These are phyloP conservation scores for Goniomonas avonlea DNA, from an alignment of 78 protist species.

Conservation along the genomic window DNA sequence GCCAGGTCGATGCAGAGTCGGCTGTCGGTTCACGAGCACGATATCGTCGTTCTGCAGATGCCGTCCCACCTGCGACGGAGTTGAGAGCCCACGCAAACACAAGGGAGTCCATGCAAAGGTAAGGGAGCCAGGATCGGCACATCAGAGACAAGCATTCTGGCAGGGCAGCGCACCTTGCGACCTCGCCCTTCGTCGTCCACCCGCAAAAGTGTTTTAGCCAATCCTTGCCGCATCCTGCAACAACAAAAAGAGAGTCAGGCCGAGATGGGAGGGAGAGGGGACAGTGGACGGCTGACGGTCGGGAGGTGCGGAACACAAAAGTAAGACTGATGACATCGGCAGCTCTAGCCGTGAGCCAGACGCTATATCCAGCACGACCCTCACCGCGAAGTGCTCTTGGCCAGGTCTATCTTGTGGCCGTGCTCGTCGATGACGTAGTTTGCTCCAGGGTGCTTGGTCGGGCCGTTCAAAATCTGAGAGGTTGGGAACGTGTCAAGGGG, in stretches of 20 bases:
- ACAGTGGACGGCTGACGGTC: no score
- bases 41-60: constrained; percentile 85
- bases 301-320: background rate
- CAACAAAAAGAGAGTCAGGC: background rate
- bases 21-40: constrained; percentile 94
- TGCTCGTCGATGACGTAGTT: constrained; percentile 66
- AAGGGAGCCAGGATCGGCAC: background rate
- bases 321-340: background rate
- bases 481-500: no score
- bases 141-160: no score
- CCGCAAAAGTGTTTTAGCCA: background rate
- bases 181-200: background rate
- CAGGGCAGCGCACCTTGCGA: background rate
- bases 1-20: constrained; percentile 89
- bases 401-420: constrained; percentile 51
- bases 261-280: no score
- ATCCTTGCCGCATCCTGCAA: no score
- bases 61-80: constrained; percentile 60
- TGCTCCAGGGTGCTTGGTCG: constrained; percentile 87
- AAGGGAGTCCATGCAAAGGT: no score
- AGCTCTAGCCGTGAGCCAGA: background rate
- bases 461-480: constrained; percentile 90
- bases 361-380: background rate
- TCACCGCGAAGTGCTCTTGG: constrained; percentile 27
- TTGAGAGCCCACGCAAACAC: no score